phyloP scores from a whole-genome alignment of 2,329 filamentous ascomycete genomes.

The Trichophyton mentagrophytes region DNA sequence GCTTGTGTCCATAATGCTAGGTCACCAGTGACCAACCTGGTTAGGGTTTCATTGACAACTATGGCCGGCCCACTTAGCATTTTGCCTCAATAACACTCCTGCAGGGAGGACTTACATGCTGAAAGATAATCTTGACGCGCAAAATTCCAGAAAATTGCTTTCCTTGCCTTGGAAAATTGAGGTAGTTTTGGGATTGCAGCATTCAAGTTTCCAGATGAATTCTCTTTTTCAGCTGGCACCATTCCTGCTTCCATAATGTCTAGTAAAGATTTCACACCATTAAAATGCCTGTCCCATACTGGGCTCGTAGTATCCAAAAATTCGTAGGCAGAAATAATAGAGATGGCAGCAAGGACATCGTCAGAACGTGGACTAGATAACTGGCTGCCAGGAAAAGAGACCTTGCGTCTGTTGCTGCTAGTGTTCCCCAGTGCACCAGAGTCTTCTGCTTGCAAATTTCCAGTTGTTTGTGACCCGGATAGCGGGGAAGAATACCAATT shows the following conservation, averaged over 20 bases:
- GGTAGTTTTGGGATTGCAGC: constrained; percentile 22
- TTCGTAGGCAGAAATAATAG: constrained; percentile 55
- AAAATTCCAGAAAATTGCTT: constrained; percentile 55
- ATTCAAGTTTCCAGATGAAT: not conserved
- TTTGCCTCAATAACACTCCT: not conserved
- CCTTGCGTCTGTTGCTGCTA: constrained; percentile 31
- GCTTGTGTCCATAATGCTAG: constrained; percentile 52
- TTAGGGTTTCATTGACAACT: constrained; percentile 47
- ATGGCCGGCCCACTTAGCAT: not conserved
- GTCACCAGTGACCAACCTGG: constrained; percentile 50
- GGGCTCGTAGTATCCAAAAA: constrained; percentile 52
- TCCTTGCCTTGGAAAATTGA: constrained; percentile 43
- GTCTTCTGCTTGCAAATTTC: constrained; percentile 26
- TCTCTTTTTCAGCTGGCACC: not conserved
- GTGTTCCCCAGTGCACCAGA: constrained; percentile 29
- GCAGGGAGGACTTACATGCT: constrained; percentile 37
- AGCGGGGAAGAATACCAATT: constrained; percentile 24
- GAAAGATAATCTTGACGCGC: constrained; percentile 53
- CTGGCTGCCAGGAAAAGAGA: constrained; percentile 30
- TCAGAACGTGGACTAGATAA: constrained; percentile 36
- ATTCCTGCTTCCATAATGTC: constrained; percentile 28
- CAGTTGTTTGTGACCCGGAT: constrained; percentile 25
- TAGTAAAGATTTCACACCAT: constrained; percentile 51
- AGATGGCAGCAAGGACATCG: constrained; percentile 51
- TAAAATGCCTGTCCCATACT: constrained; percentile 53